Percentiles rank a stretch among this genome's conserved stretches.
phyloP scores from a whole-genome alignment of 257 asterid genomes.

The Solanum ahanhuiri region DNA sequence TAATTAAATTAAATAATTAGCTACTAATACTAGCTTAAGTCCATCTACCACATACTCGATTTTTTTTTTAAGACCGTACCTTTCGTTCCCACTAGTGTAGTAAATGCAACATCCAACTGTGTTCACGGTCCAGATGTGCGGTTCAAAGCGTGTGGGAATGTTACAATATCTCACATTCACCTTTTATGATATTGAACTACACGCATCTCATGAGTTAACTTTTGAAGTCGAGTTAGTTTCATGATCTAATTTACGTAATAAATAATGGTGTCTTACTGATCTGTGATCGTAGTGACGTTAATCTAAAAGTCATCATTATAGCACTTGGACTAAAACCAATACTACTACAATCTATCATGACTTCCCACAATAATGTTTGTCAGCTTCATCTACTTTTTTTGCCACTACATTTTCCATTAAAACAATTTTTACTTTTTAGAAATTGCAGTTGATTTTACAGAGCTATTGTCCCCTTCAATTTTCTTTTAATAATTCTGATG shows the following conservation, averaged over 20 bases:
- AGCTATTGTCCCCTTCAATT: background rate
- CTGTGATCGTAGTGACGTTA: background rate
- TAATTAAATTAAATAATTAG: background rate
- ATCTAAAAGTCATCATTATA: background rate
- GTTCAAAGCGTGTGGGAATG: background rate
- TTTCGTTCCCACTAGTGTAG: background rate
- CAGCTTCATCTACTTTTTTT: background rate
- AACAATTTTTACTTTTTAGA: background rate
- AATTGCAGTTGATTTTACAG: background rate
- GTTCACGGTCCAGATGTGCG: background rate
- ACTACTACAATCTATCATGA: background rate
- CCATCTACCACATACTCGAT: background rate
- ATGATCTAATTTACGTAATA: background rate
- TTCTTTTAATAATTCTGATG: background rate
- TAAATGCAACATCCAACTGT: background rate
- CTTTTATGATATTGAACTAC: background rate
- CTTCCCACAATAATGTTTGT: background rate
- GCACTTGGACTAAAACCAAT: background rate
- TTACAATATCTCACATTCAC: background rate
- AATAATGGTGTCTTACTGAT: background rate
- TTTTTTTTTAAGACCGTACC: background rate
- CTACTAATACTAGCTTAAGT: background rate
- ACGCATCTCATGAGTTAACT: background rate
- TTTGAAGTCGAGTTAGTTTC: background rate
- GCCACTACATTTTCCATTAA: background rate